A percentile compares a stretch with the other conserved stretches of the same genome.
These are phyloP conservation scores for Diaporthe humulicola DNA, from an alignment of 2,329 filamentous ascomycete genomes.

Conservation along the genomic window DNA sequence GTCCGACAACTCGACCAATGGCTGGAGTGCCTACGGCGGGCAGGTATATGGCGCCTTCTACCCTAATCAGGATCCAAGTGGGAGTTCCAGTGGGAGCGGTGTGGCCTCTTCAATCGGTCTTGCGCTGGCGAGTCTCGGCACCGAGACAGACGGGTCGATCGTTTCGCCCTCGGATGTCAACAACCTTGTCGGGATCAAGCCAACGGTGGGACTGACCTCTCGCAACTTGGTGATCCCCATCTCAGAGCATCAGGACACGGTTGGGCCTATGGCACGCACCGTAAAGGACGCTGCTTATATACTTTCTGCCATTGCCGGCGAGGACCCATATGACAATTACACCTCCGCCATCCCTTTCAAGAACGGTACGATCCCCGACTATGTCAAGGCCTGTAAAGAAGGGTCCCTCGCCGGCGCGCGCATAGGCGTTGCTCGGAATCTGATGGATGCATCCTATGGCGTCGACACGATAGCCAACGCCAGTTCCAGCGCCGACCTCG, in stretches of 20 bases:
- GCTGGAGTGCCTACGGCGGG: conserved; percentile 74
- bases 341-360: conserved; percentile 57
- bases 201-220: conserved; percentile 72
- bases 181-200: conserved; percentile 78
- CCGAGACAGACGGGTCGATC: conserved; percentile 76
- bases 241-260: conserved; percentile 72
- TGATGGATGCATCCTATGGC: conserved; percentile 55
- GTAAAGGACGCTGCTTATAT: conserved; percentile 52
- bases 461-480: conserved; percentile 35
- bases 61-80: conserved; percentile 70
- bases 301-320: conserved; percentile 60
- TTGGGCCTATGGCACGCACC: conserved; percentile 75
- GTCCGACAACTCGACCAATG: conserved; percentile 68
- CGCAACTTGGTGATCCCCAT: conserved; percentile 76
- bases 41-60: conserved; percentile 73
- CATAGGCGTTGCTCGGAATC: conserved; percentile 74
- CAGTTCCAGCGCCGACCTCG: conserved; percentile 45
- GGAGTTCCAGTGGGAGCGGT: conserved; percentile 72
- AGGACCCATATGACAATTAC: conserved; percentile 64
- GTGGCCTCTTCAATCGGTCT: conserved; percentile 72
- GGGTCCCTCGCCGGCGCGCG: conserved; percentile 67
- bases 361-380: conserved; percentile 62
- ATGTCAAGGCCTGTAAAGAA: conserved; percentile 68
- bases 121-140: conserved; percentile 70
- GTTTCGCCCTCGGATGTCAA: conserved; percentile 65